These are phyloP conservation scores for Ogataea kodamae DNA, from an alignment of 805 yeast genomes.

Conservation along the genomic window DNA sequence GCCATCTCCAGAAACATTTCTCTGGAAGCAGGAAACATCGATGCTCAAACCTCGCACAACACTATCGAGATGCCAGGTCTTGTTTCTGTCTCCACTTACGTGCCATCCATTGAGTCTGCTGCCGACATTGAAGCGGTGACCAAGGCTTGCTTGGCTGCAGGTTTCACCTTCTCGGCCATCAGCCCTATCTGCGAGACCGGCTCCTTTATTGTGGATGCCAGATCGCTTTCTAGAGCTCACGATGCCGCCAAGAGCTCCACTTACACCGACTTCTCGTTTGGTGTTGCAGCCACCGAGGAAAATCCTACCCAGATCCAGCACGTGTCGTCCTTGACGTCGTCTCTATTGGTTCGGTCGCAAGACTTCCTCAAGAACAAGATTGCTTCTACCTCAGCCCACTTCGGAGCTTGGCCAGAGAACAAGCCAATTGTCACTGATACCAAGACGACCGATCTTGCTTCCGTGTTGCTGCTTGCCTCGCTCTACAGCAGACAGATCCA, in stretches of 20 bases:
- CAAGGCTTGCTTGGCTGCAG: conserved; percentile 71
- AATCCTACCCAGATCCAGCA: conserved; percentile 61
- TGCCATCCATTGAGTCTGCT: conserved; percentile 59
- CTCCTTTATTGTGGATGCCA: conserved; percentile 58
- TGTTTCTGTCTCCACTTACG: conserved; percentile 74
- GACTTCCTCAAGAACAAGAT: conserved; percentile 67
- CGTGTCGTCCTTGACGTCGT: conserved; percentile 65
- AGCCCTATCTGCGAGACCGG: conserved; percentile 70
- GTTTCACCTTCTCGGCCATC: conserved; percentile 82
- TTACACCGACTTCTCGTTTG: conserved; percentile 76
- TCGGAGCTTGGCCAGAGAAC: conserved; percentile 76
- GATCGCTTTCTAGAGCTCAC: conserved; percentile 62
- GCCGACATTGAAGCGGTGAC: conserved; percentile 64
- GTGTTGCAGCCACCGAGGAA: conserved; percentile 75
- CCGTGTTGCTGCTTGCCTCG: conserved; percentile 83
- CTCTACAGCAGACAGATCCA: conserved; percentile 82
- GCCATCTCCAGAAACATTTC: conserved; percentile 73
- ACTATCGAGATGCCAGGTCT: conserved; percentile 84
- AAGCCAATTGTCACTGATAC: conserved; percentile 94
- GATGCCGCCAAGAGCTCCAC: conserved; percentile 54
- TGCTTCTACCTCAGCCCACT: conserved; percentile 73
- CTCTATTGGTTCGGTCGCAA: conserved; percentile 78
- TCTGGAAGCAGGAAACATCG: conserved; percentile 71
- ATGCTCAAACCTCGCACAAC: conserved; percentile 86
- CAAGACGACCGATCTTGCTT: conserved; percentile 86